Conservation (phyloP, 257 asterid genomes). For the Nemophila menziesii region DNA sequence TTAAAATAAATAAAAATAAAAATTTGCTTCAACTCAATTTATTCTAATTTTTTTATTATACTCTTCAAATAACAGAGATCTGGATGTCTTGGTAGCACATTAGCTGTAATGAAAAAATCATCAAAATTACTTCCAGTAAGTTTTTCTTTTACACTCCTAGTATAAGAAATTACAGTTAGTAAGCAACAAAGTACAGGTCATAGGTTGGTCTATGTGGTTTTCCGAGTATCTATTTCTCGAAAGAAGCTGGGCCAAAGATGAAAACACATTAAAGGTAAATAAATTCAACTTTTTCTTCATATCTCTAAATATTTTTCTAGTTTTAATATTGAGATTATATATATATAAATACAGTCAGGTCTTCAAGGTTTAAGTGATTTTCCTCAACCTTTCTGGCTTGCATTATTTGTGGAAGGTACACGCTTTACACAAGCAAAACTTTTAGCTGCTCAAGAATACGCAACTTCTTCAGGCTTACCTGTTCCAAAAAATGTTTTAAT, state of each 20-base stretch:
- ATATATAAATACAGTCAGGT: slow-evolving; percentile 54
- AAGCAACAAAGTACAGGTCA: slow-evolving; percentile 46
- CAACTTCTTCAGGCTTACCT: slow-evolving; percentile 64
- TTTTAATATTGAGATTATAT: slow-evolving; percentile 6
- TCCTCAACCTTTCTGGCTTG: slow-evolving; percentile 88
- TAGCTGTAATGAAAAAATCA: slow-evolving; percentile 96
- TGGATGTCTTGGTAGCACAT: slow-evolving; percentile 91
- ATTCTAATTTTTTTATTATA: background rate
- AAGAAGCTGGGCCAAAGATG: slow-evolving; percentile 95
- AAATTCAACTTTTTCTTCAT: background rate
- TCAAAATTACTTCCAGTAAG: slow-evolving; percentile 92
- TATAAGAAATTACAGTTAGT: slow-evolving; percentile 1
- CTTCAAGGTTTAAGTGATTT: slow-evolving; percentile 61
- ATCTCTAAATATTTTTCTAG: background rate
- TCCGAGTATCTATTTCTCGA: slow-evolving; percentile 91
- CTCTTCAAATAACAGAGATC: slow-evolving; percentile 51
- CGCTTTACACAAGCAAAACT: slow-evolving; percentile 93
- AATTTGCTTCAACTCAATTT: background rate
- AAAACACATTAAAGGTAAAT: slow-evolving; percentile 67
- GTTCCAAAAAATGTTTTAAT: slow-evolving; percentile 83
- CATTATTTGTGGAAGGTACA: slow-evolving; percentile 94
- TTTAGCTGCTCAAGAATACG: slow-evolving; percentile 91
- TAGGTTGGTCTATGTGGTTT: slow-evolving; percentile 99
- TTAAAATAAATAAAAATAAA: slow-evolving; percentile 4
- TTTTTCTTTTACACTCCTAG: slow-evolving; percentile 1